These are phyloP conservation scores for Schwanniomyces sp. DNA, from an alignment of 805 yeast genomes.

Conservation along the genomic window DNA sequence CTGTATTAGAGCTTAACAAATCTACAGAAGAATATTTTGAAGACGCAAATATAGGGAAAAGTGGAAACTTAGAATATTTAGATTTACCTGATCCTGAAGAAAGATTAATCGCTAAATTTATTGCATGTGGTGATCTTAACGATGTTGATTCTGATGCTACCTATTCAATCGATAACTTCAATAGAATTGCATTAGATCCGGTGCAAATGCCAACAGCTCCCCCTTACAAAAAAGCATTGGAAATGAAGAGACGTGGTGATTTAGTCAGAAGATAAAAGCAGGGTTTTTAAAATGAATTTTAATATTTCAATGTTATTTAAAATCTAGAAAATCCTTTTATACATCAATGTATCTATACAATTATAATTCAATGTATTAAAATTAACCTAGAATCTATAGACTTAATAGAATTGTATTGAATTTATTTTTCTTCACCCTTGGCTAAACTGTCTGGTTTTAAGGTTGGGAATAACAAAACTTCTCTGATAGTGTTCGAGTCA, in stretches of 20 bases:
- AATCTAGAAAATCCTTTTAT: neutral
- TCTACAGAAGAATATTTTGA: slow-evolving; percentile 85
- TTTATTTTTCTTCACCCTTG: slow-evolving; percentile 32
- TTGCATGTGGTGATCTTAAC: slow-evolving; percentile 91
- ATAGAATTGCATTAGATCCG: slow-evolving; percentile 68
- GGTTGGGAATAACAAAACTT: slow-evolving; percentile 96
- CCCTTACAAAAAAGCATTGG: slow-evolving; percentile 90
- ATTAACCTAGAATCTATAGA: neutral
- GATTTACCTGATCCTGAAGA: slow-evolving; percentile 56
- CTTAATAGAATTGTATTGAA: slow-evolving; percentile 8
- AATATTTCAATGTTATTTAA: neutral
- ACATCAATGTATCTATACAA: neutral
- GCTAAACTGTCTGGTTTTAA: slow-evolving; percentile 82
- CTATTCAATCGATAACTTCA: slow-evolving; percentile 53
- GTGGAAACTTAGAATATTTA: slow-evolving; percentile 46
- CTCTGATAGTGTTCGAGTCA: slow-evolving; percentile 94
- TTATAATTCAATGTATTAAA: neutral
- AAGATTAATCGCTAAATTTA: slow-evolving; percentile 80
- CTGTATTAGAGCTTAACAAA: slow-evolving; percentile 52
- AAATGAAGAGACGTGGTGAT: slow-evolving; percentile 74
- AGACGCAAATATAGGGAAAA: slow-evolving; percentile 56
- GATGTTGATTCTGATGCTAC: slow-evolving; percentile 96
- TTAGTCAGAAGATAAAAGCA: slow-evolving; percentile 13
- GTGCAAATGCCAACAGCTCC: slow-evolving; percentile 97
- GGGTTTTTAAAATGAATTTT: neutral